Conservation (phyloP, 345 rosid genomes). For the Clausena lansium region DNA sequence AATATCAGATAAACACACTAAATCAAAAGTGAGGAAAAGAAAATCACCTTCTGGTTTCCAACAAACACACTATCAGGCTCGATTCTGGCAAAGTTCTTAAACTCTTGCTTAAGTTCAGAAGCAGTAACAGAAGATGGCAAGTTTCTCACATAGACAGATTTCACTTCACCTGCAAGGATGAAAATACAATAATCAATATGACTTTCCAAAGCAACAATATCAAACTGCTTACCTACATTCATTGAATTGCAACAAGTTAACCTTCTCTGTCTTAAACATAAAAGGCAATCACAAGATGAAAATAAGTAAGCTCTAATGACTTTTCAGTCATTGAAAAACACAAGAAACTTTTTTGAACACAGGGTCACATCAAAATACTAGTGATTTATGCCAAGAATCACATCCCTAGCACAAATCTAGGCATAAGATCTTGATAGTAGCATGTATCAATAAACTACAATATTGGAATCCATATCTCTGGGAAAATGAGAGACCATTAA, state of each 20-base stretch:
- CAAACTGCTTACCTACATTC: not conserved
- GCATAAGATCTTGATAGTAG: not conserved
- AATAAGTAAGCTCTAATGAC: not conserved
- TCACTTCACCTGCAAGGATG: conserved; percentile 61
- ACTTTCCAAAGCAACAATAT: not conserved
- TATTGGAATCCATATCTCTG: not conserved
- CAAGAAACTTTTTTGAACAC: not conserved
- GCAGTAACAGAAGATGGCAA: conserved; percentile 77
- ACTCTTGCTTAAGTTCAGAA: conserved; percentile 82
- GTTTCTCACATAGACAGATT: conserved; percentile 93
- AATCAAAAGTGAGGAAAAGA: not conserved
- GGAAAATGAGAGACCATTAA: not conserved
- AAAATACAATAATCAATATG: conserved; percentile 22
- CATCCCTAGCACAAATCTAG: not conserved
- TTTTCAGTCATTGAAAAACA: not conserved
- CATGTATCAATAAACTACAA: not conserved
- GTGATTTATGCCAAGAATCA: not conserved
- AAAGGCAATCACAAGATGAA: conserved; percentile 3
- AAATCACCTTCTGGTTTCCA: conserved; percentile 76
- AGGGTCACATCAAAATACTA: not conserved
- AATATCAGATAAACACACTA: not conserved
- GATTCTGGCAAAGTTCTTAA: conserved; percentile 75
- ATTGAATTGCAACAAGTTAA: not conserved
- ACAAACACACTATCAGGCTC: conserved; percentile 88
- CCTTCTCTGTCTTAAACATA: not conserved